Conservation (phyloP, 2,329 filamentous ascomycete species). For the Nigrograna mackinnonii region DNA sequence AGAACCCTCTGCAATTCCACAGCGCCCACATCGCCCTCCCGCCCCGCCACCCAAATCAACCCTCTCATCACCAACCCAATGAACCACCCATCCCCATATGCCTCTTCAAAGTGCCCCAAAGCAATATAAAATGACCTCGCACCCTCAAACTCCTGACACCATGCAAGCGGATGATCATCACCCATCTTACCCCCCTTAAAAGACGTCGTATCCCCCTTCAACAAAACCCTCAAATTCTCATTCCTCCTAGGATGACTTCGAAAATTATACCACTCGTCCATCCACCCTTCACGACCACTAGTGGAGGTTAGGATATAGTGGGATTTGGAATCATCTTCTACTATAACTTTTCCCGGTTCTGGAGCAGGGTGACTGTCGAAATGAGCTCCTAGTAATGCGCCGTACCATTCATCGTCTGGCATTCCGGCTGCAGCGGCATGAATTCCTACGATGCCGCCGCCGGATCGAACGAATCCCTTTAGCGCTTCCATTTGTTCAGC, state of each 20-base stretch:
- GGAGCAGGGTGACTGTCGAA: slow-evolving; percentile 30
- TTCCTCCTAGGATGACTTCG: slow-evolving; percentile 24
- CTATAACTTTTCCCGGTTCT: slow-evolving; percentile 18
- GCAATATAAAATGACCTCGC: slow-evolving; percentile 24
- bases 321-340: slow-evolving; percentile 3
- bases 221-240: slow-evolving; percentile 17
- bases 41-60: slow-evolving; percentile 18
- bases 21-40: too few species aligned
- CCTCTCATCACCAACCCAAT: slow-evolving; percentile 18
- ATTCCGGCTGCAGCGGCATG: slow-evolving; percentile 31
- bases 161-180: slow-evolving; percentile 28
- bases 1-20: too few species aligned
- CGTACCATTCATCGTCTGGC: slow-evolving; percentile 23
- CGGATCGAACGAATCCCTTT: slow-evolving; percentile 14
- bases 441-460: slow-evolving; percentile 27
- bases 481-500: slow-evolving; percentile 15
- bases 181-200: slow-evolving; percentile 26
- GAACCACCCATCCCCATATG: slow-evolving; percentile 28
- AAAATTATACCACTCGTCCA: slow-evolving; percentile 36
- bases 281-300: slow-evolving; percentile 16
- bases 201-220: slow-evolving; percentile 20
- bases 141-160: slow-evolving; percentile 33
- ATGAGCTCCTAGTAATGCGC: slow-evolving; percentile 22
- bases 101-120: slow-evolving; percentile 31
- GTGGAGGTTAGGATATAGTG: slow-evolving; percentile 12